Percentiles rank a stretch among this genome's conserved stretches.
Conservation (phyloP, 768 basidiomycete species). For the Rhodotorula kratochvilovae region DNA sequence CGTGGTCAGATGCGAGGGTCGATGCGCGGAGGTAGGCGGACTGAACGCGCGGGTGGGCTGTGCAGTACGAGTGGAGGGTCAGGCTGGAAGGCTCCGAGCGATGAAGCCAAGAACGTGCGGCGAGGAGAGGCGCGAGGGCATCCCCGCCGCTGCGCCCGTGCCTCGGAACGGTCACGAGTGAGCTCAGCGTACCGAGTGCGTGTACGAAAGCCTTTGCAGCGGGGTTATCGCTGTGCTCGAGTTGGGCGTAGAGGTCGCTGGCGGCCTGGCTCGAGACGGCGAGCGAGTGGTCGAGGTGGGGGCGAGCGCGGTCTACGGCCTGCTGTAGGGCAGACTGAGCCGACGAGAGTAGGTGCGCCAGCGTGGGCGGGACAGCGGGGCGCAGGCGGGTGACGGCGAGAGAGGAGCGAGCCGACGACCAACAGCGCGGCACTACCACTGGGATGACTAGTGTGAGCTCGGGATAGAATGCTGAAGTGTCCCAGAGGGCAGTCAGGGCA, state of each 20-base stretch:
- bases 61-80: background rate
- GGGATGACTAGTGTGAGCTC: no score
- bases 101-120: background rate
- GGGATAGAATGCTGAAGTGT: no score
- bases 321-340: background rate
- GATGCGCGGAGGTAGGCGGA: background rate
- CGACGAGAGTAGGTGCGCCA: background rate
- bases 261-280: background rate
- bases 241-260: background rate
- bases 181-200: background rate
- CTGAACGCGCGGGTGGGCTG: background rate
- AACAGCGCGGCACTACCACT: no score
- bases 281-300: background rate
- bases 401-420: background rate
- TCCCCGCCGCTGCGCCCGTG: no score
- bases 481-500: no score
- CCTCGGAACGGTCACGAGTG: no score
- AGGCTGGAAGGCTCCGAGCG: background rate
- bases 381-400: background rate
- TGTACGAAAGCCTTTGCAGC: background rate
- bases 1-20: background rate
- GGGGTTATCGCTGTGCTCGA: constrained; percentile 7
- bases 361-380: background rate
- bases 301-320: background rate
- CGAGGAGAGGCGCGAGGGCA: background rate